Conservation (phyloP, 768 basidiomycete genomes). For the Lactarius pseudohatsudake region DNA sequence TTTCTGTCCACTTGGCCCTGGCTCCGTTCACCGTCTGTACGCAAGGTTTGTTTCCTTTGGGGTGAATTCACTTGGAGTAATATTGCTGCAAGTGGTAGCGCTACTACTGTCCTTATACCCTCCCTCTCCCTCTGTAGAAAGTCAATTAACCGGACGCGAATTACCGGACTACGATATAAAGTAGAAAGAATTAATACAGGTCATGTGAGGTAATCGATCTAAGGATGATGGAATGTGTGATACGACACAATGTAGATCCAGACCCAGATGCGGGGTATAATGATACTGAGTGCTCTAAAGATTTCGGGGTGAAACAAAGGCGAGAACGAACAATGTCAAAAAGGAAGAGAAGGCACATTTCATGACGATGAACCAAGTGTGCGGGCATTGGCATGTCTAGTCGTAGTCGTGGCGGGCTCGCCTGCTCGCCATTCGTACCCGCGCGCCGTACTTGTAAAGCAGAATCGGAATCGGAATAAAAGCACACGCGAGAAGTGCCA, state of each 20-base stretch:
- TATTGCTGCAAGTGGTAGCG: too few species aligned
- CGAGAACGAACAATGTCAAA: neutral
- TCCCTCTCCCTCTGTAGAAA: too few species aligned
- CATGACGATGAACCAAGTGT: neutral
- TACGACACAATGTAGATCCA: neutral
- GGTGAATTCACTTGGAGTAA: too few species aligned
- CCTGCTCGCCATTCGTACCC: slow-evolving; percentile 26
- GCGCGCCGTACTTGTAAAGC: slow-evolving; percentile 25
- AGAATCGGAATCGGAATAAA: slow-evolving; percentile 33
- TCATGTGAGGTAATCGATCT: neutral
- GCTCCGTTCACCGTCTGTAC: slow-evolving; percentile 51
- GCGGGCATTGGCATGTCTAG: neutral
- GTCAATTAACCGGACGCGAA: neutral
- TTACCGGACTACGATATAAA: neutral
- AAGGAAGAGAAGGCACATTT: neutral
- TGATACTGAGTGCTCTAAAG: neutral
- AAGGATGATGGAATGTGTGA: neutral
- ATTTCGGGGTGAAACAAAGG: neutral
- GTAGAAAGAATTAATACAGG: neutral
- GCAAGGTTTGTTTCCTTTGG: too few species aligned
- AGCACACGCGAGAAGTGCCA: slow-evolving; percentile 33
- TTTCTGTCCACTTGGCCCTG: slow-evolving; percentile 40
- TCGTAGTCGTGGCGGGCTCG: slow-evolving; percentile 28
- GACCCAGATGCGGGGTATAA: neutral
- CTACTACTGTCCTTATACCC: too few species aligned